Percentiles rank a stretch among this genome's conserved stretches.
phyloP scores from a whole-genome alignment of 2,329 filamentous ascomycete genomes.

The Hypoxylon sp. region DNA sequence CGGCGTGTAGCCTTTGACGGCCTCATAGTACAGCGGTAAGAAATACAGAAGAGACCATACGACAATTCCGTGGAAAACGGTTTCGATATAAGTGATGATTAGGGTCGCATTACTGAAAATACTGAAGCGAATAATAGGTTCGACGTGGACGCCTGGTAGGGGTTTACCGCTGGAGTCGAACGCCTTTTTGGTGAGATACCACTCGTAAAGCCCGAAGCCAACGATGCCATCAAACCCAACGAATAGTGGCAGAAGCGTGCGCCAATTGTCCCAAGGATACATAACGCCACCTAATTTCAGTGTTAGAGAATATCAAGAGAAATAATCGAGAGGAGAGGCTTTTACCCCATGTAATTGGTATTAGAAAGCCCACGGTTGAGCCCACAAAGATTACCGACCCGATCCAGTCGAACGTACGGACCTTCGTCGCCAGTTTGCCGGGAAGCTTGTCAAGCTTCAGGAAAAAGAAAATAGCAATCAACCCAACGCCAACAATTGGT shows the following conservation, averaged over 20 bases:
- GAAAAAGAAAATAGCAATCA: constrained; percentile 19
- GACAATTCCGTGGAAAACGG: constrained; percentile 20
- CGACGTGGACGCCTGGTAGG: constrained; percentile 18
- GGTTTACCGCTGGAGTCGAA: constrained; percentile 14
- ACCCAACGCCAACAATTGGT: constrained; percentile 27
- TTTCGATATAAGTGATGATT: constrained; percentile 17
- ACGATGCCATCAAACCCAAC: constrained; percentile 29
- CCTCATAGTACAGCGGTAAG: constrained; percentile 25
- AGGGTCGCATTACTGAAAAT: constrained; percentile 26
- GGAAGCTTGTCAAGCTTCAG: constrained; percentile 21
- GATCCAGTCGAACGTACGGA: constrained; percentile 26
- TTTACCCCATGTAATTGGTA: constrained; percentile 22
- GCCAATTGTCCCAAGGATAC: constrained; percentile 27
- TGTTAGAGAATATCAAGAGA: not conserved
- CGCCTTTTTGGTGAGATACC: constrained; percentile 23
- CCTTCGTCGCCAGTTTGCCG: constrained; percentile 5
- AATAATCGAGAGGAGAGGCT: not conserved
- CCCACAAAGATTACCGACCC: constrained; percentile 24
- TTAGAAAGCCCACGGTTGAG: constrained; percentile 17
- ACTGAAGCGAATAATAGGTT: constrained; percentile 23
- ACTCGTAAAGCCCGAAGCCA: constrained; percentile 20
- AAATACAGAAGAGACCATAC: constrained; percentile 32
- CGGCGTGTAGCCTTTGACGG: constrained; percentile 20
- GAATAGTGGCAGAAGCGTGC: constrained; percentile 20
- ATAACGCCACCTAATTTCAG: constrained; percentile 16